Evolutionary conservation across 2,329 filamentous ascomycete species (phyloP).

Genomic region (Blastomyces silverae): DNA sequence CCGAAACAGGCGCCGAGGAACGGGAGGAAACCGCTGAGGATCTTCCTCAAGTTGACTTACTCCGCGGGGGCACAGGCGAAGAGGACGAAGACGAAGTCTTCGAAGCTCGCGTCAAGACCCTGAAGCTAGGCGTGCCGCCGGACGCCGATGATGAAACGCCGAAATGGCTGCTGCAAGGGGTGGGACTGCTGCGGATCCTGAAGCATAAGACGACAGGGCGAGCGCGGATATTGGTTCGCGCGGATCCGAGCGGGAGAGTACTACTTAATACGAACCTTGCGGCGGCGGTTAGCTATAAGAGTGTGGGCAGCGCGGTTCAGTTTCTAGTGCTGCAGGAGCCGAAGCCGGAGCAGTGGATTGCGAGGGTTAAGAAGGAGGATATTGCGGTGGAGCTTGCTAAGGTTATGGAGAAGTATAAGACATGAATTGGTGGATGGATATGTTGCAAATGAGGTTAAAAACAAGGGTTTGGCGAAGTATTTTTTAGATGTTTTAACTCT

Average conservation of each 20-base stretch:
- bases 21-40: constrained; percentile 48
- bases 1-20: constrained; percentile 38
- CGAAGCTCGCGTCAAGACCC: constrained; percentile 63
- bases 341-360: constrained; percentile 62
- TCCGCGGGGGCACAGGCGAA: constrained; percentile 59
- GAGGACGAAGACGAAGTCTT: constrained; percentile 64
- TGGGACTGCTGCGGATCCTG: constrained; percentile 65
- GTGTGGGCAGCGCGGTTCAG: constrained; percentile 43
- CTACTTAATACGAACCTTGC: constrained; percentile 64
- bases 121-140: constrained; percentile 50
- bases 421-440: not conserved
- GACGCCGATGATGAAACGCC: not conserved
- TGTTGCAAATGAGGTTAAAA: not conserved
- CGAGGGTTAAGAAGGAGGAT: constrained; percentile 58
- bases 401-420: constrained; percentile 46
- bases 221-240: constrained; percentile 63
- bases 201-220: constrained; percentile 63
- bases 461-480: not conserved
- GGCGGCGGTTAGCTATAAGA: constrained; percentile 56
- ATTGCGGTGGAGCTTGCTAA: constrained; percentile 46
- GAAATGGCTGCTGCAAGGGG: constrained; percentile 60
- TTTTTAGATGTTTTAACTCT: no score
- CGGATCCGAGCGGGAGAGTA: constrained; percentile 67
- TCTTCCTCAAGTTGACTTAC: constrained; percentile 64
- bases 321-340: constrained; percentile 48